These are phyloP conservation scores for Magnolia kwangsiensis DNA, from an alignment of 164 flowering plant genomes.

Conservation along the genomic window DNA sequence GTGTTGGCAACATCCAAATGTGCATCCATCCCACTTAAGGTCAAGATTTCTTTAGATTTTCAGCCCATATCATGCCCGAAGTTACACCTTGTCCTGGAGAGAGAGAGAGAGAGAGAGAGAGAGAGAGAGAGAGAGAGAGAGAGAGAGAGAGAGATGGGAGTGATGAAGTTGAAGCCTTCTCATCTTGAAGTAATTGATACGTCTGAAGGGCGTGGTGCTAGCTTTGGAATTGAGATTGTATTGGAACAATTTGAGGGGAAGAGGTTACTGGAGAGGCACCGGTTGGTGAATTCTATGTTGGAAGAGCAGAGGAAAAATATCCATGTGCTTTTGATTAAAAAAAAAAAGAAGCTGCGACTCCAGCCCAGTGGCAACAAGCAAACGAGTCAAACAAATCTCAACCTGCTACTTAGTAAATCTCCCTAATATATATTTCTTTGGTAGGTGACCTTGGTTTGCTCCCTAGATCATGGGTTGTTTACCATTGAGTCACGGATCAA, in stretches of 20 bases:
- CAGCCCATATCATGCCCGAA: no score
- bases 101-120: no score
- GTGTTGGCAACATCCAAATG: no score
- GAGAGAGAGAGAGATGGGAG: no score
- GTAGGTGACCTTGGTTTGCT: not conserved
- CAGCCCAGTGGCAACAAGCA: constrained; percentile 78
- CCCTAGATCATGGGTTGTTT: not conserved
- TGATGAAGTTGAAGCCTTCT: no score
- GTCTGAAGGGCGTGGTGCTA: constrained; percentile 99
- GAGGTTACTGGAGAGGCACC: constrained; percentile 87
- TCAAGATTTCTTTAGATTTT: no score
- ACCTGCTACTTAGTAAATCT: constrained; percentile 25
- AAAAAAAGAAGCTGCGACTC: constrained; percentile 72
- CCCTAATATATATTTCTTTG: not conserved
- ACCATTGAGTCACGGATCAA: no score
- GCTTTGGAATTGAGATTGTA: constrained; percentile 75
- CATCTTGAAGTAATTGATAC: constrained; percentile 63
- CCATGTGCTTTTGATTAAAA: constrained; percentile 93
- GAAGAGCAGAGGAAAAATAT: constrained; percentile 90
- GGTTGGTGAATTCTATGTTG: constrained; percentile 74
- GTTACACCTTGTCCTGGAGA: no score
- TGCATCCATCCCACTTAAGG: no score
- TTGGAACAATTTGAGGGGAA: constrained; percentile 90
- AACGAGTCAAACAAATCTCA: constrained; percentile 40
- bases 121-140: no score